A percentile compares a stretch with the other conserved stretches of the same genome.
These are phyloP conservation scores for Saccharomycopsis sp. DNA, from an alignment of 805 yeast species.

Conservation along the genomic window DNA sequence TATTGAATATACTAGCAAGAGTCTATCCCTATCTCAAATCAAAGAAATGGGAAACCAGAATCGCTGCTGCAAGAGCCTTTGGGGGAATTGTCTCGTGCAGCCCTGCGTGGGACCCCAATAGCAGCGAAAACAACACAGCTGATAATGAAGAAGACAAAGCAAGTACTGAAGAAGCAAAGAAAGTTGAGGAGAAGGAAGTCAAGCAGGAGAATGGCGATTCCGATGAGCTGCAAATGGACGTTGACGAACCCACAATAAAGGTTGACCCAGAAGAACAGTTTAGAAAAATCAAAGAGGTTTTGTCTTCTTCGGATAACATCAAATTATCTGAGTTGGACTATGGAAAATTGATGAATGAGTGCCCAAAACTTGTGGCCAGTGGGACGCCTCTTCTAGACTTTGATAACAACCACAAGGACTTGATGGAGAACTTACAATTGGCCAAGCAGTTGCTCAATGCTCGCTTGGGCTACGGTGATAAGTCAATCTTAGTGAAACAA, in stretches of 20 bases:
- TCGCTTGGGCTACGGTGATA: conserved; percentile 34
- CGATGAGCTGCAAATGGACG: conserved; percentile 23
- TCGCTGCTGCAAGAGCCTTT: conserved; percentile 88
- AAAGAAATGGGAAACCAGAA: conserved; percentile 91
- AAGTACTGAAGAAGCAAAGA: conserved; percentile 9
- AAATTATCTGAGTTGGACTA: conserved; percentile 30
- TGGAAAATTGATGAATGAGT: conserved; percentile 29
- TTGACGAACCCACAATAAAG: conserved; percentile 23
- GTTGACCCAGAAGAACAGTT: conserved; percentile 20
- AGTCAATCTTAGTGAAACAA: conserved; percentile 18
- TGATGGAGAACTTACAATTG: conserved; percentile 38
- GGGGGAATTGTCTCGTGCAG: conserved; percentile 86
- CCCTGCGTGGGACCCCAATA: conserved; percentile 71
- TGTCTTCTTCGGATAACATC: conserved; percentile 22
- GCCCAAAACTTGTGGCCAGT: conserved; percentile 50
- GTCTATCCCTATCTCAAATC: conserved; percentile 84
- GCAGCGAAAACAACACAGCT: conserved; percentile 10
- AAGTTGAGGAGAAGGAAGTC: conserved; percentile 8
- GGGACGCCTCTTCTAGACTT: conserved; percentile 37
- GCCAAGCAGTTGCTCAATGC: conserved; percentile 38
- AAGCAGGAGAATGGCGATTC: conserved; percentile 11
- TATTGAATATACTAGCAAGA: conserved; percentile 69
- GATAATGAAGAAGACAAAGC: conserved; percentile 24
- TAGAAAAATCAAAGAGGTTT: conserved; percentile 9
- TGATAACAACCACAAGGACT: conserved; percentile 30